Evolutionary conservation across 352 stramenopile species (phyloP).

Genomic region (Phytophthora kernoviae): DNA sequence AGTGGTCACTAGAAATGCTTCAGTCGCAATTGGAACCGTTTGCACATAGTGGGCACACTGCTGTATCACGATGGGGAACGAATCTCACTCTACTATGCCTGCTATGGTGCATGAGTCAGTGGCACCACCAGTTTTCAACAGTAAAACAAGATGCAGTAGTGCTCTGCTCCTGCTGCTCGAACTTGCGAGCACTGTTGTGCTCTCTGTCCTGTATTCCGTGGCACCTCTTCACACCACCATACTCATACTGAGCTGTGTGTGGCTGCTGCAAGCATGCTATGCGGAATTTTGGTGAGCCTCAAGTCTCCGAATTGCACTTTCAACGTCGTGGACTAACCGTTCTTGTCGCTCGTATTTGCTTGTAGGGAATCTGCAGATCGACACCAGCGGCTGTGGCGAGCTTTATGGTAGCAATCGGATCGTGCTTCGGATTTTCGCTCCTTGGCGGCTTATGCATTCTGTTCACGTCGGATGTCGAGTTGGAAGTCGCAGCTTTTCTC

Average conservation of each 20-base stretch:
- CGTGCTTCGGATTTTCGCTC: constrained; percentile 52
- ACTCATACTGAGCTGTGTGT: constrained; percentile 45
- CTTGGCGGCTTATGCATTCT: constrained; percentile 67
- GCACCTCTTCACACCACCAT: constrained; percentile 37
- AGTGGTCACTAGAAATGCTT: constrained; percentile 4
- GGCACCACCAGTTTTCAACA: constrained; percentile 46
- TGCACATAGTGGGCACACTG: not conserved
- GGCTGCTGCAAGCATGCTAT: constrained; percentile 41
- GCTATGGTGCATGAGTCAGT: constrained; percentile 28
- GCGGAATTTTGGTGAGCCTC: constrained; percentile 51
- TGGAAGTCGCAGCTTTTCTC: constrained; percentile 55
- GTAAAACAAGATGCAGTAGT: constrained; percentile 50
- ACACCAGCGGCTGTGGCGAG: constrained; percentile 58
- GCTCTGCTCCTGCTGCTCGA: constrained; percentile 46
- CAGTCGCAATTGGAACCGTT: constrained; percentile 6
- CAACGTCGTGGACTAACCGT: not conserved
- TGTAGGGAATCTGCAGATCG: constrained; percentile 51
- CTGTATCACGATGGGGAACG: not conserved
- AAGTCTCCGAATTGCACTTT: not conserved
- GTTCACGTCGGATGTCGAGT: constrained; percentile 44
- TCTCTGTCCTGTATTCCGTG: constrained; percentile 51
- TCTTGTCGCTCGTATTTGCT: not conserved
- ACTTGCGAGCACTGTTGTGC: constrained; percentile 33
- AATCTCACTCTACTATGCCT: not conserved
- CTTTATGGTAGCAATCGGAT: constrained; percentile 55